Percentiles rank a stretch among this genome's conserved stretches.
Conservation (phyloP, 371 early-diverging fungal species). For the Spraguea lophii region DNA sequence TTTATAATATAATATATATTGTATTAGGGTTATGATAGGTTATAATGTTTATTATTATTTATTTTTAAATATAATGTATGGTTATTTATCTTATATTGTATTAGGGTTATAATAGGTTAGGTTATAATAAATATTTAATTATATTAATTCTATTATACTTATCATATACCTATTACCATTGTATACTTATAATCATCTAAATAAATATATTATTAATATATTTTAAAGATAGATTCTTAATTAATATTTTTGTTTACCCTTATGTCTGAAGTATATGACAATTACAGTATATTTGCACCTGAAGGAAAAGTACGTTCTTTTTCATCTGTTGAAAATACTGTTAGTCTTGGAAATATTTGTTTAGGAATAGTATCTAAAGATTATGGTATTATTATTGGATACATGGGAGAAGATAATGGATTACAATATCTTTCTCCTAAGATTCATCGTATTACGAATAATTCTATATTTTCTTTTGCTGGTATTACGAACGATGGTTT, state of each 20-base stretch:
- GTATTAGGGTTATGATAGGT: too few relatives aligned
- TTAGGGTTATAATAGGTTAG: too few relatives aligned
- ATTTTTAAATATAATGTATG: too few relatives aligned
- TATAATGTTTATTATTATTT: too few relatives aligned
- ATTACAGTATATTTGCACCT: slow-evolving; percentile 37
- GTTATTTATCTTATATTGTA: too few relatives aligned
- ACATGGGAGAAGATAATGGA: slow-evolving; percentile 28
- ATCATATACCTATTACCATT: background rate
- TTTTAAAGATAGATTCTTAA: background rate
- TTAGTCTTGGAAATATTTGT: slow-evolving; percentile 35
- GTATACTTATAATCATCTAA: background rate
- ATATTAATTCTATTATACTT: background rate
- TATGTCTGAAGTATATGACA: slow-evolving; percentile 32
- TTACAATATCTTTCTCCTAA: slow-evolving; percentile 28
- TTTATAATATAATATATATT: background rate
- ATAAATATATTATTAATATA: background rate
- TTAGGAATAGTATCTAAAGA: slow-evolving; percentile 31
- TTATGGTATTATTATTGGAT: slow-evolving; percentile 35
- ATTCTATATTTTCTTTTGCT: slow-evolving; percentile 39
- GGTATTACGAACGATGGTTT: slow-evolving; percentile 47
- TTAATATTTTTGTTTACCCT: slow-evolving; percentile 20
- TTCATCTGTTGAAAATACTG: slow-evolving; percentile 28
- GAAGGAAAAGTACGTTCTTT: slow-evolving; percentile 44
- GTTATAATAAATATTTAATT: too few relatives aligned
- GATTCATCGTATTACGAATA: slow-evolving; percentile 26